Evolutionary conservation across 2,329 filamentous ascomycete genomes (phyloP), one percentile per base, ranked within the genome.

Genomic region (Alternaria sp.): DNA sequence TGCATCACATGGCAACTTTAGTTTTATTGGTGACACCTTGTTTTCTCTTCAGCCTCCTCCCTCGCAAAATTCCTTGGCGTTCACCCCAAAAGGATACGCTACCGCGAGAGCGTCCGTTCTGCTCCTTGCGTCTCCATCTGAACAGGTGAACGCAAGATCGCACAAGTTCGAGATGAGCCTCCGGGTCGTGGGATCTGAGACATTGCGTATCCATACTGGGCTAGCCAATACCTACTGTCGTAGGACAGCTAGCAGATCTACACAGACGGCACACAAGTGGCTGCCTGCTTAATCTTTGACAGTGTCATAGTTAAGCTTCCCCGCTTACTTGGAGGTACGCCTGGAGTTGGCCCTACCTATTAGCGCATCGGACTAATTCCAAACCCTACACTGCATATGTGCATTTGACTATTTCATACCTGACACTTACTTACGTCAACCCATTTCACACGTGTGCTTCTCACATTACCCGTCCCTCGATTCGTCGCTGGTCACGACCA

Each of bases 1-100:
- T 52, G 41, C 57, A 56, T 60, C 53, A 56, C 44, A n/a, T 3
- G 36, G 23, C 36, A n/a, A 31, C 29, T 4, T 46, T 34, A 23
- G 29, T n/a, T 46, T 46, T 24, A 46, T 34, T 46, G 29, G 44
- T 51, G 48, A 26, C 48, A 39, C 48, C 21, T 51, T 23, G n/a
- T 39, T 23, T 7, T 39, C 23, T 21, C 23, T 21, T 37, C 33
- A 39, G 50, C 50, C 34, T 41, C 14, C 50, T 44, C n/a, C 34
- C 23, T 4, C 1, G 40, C 29, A 46, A 17, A 2, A 14, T 34
- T 17, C 44, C 23, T 46, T 46, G 44, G 13, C 9, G 31, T 46
- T 39, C 1, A 2, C 44, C 44, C 7, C 6, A 5, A 11, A 33
- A 21, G 29, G 17, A 33, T 33, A 2, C 44, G 29, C 17, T 4